A percentile compares a stretch with the other conserved stretches of the same genome.
phyloP scores from a whole-genome alignment of 805 yeast genomes.

The Blastobotrys attinorum region DNA sequence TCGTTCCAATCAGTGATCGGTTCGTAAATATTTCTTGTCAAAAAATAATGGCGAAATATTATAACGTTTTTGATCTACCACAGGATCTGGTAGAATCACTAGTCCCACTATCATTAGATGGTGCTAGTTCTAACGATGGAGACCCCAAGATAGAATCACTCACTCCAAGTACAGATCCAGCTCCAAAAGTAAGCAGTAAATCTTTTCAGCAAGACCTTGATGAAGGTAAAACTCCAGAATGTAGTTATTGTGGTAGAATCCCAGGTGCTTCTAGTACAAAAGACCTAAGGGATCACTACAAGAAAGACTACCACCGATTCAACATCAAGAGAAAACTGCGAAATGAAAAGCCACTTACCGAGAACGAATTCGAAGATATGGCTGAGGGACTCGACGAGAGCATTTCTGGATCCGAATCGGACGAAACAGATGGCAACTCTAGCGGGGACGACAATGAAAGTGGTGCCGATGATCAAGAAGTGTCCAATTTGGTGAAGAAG shows the following conservation, averaged over 20 bases:
- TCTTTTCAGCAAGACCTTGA: neutral
- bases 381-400: constrained; percentile 38
- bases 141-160: neutral
- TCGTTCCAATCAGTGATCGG: no score
- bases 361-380: constrained; percentile 49
- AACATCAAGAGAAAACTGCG: constrained; percentile 48
- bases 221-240: constrained; percentile 5
- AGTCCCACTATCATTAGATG: no score
- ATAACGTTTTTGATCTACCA: no score
- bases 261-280: constrained; percentile 1
- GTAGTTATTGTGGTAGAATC: constrained; percentile 13
- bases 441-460: constrained; percentile 30
- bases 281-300: constrained; percentile 38
- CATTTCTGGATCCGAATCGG: constrained; percentile 55
- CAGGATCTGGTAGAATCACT: no score
- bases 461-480: constrained; percentile 25
- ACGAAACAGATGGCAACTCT: no score
- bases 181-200: neutral
- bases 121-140: no score
- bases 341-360: constrained; percentile 41
- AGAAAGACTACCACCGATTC: constrained; percentile 49
- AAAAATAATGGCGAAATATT: no score
- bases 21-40: no score
- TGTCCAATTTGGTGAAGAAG: constrained; percentile 3
- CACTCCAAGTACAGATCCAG: constrained; percentile 1